Evolutionary conservation across 306 rosid species (phyloP), one percentile per base, ranked within the genome.

Genomic region (Vigna mungo): DNA sequence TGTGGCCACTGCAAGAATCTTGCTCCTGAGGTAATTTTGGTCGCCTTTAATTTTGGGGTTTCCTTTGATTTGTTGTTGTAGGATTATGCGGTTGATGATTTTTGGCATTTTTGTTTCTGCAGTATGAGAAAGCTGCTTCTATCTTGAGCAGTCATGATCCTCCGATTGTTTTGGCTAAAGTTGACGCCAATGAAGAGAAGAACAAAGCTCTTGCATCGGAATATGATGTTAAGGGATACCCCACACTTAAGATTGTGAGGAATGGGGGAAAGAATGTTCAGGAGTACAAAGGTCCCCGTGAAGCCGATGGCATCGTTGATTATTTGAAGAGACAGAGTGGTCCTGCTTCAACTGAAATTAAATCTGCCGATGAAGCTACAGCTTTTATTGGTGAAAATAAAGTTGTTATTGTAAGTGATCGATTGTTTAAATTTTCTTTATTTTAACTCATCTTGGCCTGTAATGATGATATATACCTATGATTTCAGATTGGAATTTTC

Each of bases 1-100:
- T 96, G 98, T 86, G 97, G 99, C n/a, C 97, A 92, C 88, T 96
- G 99, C 72, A 86, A 89, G 98, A 85, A 80, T 63, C 94, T 96
- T 51, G 96, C 91, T 61, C 99, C 99, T 4, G 99, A 96, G 99
- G 99, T 96, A 75, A 74, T 16, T 41, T 61, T 62, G 4, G 15
- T 43, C 32, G 20, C 76, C 80, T 59, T 37, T 37, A 34, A 8
- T 16, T 54, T 43, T 46, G 25, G 67, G 67, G 44, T 60, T 60
- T 60, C 3, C 44, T 54, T 76, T 17, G 23, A 52, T 4, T 68
- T 80, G 1, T 6, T 18, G 0, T 41, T 60, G 7, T 48, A 13
- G 14, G 41, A 34, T 71, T 15, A 20, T 46, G 66, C 68, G 12
- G 58, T 23, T 74, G 76, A 70, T 86, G 54, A 78, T 58, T 49